Percentiles rank a stretch among this genome's conserved stretches.
phyloP scores from a whole-genome alignment of 2,329 filamentous ascomycete genomes.

The Pseudogymnoascus sp. region DNA sequence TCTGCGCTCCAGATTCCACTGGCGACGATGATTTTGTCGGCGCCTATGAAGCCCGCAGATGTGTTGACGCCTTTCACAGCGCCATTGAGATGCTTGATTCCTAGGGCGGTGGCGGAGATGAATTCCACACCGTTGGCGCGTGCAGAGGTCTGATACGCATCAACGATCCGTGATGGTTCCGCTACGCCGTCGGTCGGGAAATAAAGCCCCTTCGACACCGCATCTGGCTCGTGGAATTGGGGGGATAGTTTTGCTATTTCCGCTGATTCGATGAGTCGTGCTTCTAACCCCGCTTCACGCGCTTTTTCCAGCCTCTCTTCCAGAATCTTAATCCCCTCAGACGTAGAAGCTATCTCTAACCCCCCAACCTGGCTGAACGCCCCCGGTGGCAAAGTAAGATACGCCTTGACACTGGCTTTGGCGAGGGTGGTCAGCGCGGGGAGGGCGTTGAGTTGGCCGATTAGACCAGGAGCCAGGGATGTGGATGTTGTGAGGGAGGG shows the following conservation, averaged over 20 bases:
- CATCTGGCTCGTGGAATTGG: neutral
- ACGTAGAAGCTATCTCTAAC: neutral
- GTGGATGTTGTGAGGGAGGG: constrained; percentile 25
- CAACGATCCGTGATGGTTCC: neutral
- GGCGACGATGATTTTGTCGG: neutral
- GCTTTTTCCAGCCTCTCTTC: neutral
- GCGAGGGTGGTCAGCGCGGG: constrained; percentile 26
- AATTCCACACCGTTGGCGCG: neutral
- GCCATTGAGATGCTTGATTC: neutral
- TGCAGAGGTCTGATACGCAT: neutral
- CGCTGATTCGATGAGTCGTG: neutral
- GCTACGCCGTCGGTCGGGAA: neutral
- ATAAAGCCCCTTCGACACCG: neutral
- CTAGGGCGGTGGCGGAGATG: neutral
- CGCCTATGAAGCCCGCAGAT: neutral
- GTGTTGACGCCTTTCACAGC: neutral
- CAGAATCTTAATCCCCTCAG: neutral
- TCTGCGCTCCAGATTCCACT: constrained; percentile 23
- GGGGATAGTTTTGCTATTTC: neutral
- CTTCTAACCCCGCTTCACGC: neutral
- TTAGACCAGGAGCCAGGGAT: constrained; percentile 28
- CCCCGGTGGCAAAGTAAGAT: neutral
- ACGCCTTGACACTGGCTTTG: constrained; percentile 19
- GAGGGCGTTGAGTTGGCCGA: constrained; percentile 30
- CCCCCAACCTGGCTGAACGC: neutral